Conservation (phyloP, 768 basidiomycete species). For the Russula virescens region DNA sequence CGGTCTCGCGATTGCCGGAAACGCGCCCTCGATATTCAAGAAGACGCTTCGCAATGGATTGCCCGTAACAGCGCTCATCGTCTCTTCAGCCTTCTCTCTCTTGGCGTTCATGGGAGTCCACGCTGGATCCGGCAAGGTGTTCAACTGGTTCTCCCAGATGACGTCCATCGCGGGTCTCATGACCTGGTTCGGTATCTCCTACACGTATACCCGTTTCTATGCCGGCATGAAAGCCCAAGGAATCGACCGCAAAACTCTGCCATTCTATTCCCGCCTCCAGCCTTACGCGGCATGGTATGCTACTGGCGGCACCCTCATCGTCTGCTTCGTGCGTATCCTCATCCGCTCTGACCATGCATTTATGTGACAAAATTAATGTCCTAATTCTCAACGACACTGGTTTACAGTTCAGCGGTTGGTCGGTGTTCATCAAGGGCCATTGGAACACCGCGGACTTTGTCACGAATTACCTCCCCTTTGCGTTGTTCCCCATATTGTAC, state of each 20-base stretch:
- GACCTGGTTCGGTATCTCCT: constrained; percentile 46
- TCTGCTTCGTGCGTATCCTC: constrained; percentile 51
- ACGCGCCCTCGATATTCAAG: constrained; percentile 77
- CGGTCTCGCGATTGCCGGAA: constrained; percentile 71
- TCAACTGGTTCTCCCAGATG: constrained; percentile 67
- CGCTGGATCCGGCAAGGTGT: constrained; percentile 63
- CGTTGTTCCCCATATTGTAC: constrained; percentile 75
- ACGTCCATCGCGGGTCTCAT: constrained; percentile 45
- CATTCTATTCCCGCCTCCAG: constrained; percentile 62
- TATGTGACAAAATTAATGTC: background rate
- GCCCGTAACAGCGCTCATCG: constrained; percentile 66
- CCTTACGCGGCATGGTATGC: constrained; percentile 67
- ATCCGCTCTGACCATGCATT: constrained; percentile 20
- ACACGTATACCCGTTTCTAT: constrained; percentile 67
- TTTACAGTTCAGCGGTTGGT: constrained; percentile 42
- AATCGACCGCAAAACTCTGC: constrained; percentile 61
- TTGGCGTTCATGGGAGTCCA: constrained; percentile 82
- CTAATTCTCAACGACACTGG: background rate
- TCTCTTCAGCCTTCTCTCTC: constrained; percentile 58
- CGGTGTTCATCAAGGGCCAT: constrained; percentile 45
- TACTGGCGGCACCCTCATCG: constrained; percentile 34
- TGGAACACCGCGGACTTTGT: constrained; percentile 68
- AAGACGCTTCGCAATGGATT: constrained; percentile 66
- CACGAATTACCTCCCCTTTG: constrained; percentile 70
- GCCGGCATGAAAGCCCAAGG: constrained; percentile 78